These are phyloP conservation scores for Oxytropis ochrocephala DNA, from an alignment of 306 rosid genomes.

Conservation along the genomic window DNA sequence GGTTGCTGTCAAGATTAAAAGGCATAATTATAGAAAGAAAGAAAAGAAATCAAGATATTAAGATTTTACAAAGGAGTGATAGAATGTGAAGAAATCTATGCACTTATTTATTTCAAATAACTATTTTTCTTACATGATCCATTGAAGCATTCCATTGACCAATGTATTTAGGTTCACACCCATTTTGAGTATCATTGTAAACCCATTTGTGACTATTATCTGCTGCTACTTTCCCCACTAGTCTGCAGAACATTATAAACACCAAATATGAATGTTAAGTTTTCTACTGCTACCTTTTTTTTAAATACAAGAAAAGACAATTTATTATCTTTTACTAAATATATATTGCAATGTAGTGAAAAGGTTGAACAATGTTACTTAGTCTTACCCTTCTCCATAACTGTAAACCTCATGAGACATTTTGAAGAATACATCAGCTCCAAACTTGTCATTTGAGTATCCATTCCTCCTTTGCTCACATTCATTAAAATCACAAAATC, in stretches of 20 bases:
- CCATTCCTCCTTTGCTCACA: slow-evolving; percentile 58
- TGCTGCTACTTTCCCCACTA: slow-evolving; percentile 77
- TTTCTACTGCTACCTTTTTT: not conserved
- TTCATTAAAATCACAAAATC: slow-evolving; percentile 71
- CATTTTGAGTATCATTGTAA: slow-evolving; percentile 50
- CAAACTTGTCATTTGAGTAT: slow-evolving; percentile 51
- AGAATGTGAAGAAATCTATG: not conserved
- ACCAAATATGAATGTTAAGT: not conserved
- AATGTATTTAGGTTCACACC: slow-evolving; percentile 51
- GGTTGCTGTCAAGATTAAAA: slow-evolving; percentile 50
- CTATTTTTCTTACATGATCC: slow-evolving; percentile 48
- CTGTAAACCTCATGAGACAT: slow-evolving; percentile 96
- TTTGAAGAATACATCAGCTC: slow-evolving; percentile 85
- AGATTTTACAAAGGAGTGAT: not conserved
- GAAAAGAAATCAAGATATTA: not conserved
- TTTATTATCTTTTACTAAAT: not conserved
- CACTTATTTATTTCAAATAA: not conserved
- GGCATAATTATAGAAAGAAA: not conserved
- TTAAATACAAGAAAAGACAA: not conserved
- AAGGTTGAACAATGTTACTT: not conserved
- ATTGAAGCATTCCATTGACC: slow-evolving; percentile 71
- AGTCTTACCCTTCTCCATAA: slow-evolving; percentile 86
- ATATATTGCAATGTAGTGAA: not conserved
- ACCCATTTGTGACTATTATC: slow-evolving; percentile 89
- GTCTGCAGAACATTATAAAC: slow-evolving; percentile 36